Evolutionary conservation across 1,139 yeast species (phyloP).

Genomic region (Hansenula lynferdii): DNA sequence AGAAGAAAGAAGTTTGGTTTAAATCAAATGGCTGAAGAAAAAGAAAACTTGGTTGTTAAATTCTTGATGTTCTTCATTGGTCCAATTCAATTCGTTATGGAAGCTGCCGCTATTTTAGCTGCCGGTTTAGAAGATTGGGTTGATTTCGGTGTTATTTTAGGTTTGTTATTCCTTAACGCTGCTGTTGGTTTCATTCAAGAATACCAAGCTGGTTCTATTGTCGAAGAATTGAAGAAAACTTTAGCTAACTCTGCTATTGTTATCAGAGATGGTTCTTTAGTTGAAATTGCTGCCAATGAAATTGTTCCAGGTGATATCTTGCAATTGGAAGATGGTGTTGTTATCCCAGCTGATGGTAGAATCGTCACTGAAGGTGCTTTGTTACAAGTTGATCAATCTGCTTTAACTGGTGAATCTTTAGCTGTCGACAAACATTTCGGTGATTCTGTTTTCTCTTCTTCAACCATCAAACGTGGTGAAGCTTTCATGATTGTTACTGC

Average conservation of each 20-base stretch:
- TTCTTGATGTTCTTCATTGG: slow-evolving; percentile 93
- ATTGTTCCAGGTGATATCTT: slow-evolving; percentile 92
- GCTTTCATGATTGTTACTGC: slow-evolving; percentile 94
- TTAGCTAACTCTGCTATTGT: slow-evolving; percentile 85
- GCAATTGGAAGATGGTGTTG: slow-evolving; percentile 92
- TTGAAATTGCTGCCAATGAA: slow-evolving; percentile 74
- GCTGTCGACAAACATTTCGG: slow-evolving; percentile 93
- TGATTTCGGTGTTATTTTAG: slow-evolving; percentile 97
- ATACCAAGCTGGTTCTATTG: slow-evolving; percentile 96
- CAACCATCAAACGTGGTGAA: slow-evolving; percentile 97
- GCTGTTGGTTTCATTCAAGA: slow-evolving; percentile 96
- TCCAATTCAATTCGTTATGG: slow-evolving; percentile 99
- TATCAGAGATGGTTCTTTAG: slow-evolving; percentile 76
- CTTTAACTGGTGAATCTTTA: slow-evolving; percentile 96
- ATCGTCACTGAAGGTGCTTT: slow-evolving; percentile 83
- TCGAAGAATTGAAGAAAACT: slow-evolving; percentile 90
- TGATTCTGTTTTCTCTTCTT: slow-evolving; percentile 88
- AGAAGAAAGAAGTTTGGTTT: slow-evolving; percentile 94
- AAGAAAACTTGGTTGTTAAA: slow-evolving; percentile 78
- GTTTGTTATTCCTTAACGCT: slow-evolving; percentile 83
- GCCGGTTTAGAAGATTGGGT: slow-evolving; percentile 99
- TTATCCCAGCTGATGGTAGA: slow-evolving; percentile 95
- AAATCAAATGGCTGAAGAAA: slow-evolving; percentile 93
- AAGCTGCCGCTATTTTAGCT: slow-evolving; percentile 95
- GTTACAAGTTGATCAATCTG: slow-evolving; percentile 95